phyloP scores from a whole-genome alignment of 371 early-diverging fungal species.

The Lichtheimia ramosa region DNA sequence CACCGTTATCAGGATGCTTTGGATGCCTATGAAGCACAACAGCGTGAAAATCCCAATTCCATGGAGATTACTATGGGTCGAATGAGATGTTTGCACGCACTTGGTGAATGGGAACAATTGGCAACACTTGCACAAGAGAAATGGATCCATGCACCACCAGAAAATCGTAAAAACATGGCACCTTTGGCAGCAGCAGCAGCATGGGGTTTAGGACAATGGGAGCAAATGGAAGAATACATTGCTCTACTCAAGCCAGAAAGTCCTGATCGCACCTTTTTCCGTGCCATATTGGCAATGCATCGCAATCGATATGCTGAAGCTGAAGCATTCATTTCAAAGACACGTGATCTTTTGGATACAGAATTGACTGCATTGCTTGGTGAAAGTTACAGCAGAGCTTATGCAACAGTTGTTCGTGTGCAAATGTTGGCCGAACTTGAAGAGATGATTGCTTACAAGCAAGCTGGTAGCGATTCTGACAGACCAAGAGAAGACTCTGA shows the following conservation, averaged over 20 bases:
- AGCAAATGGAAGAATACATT: constrained; percentile 90
- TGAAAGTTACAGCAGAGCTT: constrained; percentile 95
- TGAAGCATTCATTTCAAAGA: constrained; percentile 73
- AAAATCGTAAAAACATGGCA: constrained; percentile 71
- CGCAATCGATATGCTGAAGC: constrained; percentile 81
- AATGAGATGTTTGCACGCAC: constrained; percentile 90
- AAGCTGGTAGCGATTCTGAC: constrained; percentile 78
- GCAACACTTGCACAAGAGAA: constrained; percentile 79
- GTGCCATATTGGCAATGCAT: constrained; percentile 87
- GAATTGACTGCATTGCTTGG: constrained; percentile 88
- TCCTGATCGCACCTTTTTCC: constrained; percentile 74
- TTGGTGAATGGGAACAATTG: constrained; percentile 95
- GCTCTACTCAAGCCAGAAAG: constrained; percentile 77
- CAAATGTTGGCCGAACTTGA: constrained; percentile 98
- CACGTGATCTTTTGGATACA: constrained; percentile 87
- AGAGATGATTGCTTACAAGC: constrained; percentile 92
- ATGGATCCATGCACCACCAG: constrained; percentile 67
- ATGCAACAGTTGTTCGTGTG: constrained; percentile 84
- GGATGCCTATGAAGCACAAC: constrained; percentile 83
- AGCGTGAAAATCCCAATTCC: constrained; percentile 74
- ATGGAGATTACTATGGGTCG: constrained; percentile 81
- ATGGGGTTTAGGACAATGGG: constrained; percentile 94
- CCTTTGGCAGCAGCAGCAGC: constrained; percentile 92
- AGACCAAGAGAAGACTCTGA: constrained; percentile 75
- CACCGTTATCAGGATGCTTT: constrained; percentile 96